A percentile compares a stretch with the other conserved stretches of the same genome.
phyloP scores from a whole-genome alignment of 106 monocot genomes.

The Chionographis japonica region DNA sequence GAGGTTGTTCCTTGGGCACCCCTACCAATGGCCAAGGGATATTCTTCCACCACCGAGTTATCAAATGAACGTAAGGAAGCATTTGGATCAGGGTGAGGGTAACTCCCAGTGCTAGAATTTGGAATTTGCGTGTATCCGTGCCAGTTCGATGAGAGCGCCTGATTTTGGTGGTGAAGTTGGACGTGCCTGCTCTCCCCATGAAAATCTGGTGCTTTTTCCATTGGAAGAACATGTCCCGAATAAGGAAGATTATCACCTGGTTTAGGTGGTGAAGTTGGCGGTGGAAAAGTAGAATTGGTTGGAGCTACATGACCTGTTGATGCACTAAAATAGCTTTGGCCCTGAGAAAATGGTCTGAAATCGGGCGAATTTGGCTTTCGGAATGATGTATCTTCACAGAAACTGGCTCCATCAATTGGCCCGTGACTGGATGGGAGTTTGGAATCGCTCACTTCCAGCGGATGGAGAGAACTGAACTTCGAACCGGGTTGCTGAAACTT shows the following conservation, averaged over 20 bases:
- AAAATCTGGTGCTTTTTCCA: slow-evolving; percentile 21
- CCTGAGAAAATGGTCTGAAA: slow-evolving; percentile 24
- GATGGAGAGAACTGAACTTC: slow-evolving; percentile 35
- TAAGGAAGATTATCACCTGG: slow-evolving; percentile 17
- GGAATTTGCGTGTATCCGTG: slow-evolving; percentile 9
- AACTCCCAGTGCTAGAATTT: slow-evolving; percentile 22
- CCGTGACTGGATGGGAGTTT: slow-evolving; percentile 15
- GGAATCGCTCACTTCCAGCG: slow-evolving; percentile 22
- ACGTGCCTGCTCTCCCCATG: slow-evolving; percentile 25
- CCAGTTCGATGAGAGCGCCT: slow-evolving; percentile 24
- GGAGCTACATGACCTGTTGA: slow-evolving; percentile 32
- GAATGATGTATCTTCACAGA: slow-evolving; percentile 26
- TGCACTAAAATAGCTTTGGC: slow-evolving; percentile 21
- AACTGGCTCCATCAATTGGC: slow-evolving; percentile 6
- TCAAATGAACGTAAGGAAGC: slow-evolving; percentile 19
- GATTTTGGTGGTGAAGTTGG: slow-evolving; percentile 27
- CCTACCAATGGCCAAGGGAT: slow-evolving; percentile 15
- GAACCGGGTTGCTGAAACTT: slow-evolving; percentile 61
- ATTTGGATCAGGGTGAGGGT: slow-evolving; percentile 7
- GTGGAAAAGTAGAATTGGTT: slow-evolving; percentile 9
- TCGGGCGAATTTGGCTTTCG: slow-evolving; percentile 30
- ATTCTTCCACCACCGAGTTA: slow-evolving; percentile 16
- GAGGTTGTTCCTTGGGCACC: slow-evolving; percentile 18
- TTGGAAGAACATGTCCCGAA: slow-evolving; percentile 7
- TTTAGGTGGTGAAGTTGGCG: not conserved